Evolutionary conservation across 169 alveolate species (phyloP).

Genomic region (Toxoplasma gondii): DNA sequence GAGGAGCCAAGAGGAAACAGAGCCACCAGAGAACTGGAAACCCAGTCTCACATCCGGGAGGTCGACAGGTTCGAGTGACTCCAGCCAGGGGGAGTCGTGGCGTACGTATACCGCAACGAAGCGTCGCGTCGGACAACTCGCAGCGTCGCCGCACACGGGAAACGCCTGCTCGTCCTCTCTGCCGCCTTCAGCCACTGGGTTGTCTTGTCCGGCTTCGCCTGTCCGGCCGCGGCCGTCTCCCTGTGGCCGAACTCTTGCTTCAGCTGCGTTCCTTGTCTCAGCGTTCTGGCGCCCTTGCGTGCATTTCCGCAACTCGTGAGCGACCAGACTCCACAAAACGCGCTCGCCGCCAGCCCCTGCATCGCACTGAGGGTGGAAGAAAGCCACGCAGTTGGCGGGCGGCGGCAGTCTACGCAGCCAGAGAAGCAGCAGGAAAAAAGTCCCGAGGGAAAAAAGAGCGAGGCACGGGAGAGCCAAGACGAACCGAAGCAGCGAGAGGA

Average conservation of each 20-base stretch:
- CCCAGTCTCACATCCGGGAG: not conserved
- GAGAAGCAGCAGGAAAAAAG: not conserved
- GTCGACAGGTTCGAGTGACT: not conserved
- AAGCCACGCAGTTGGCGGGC: not conserved
- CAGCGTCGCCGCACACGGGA: not conserved
- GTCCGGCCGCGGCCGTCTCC: not conserved
- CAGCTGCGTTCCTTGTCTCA: not conserved
- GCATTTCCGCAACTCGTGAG: conserved; percentile 18
- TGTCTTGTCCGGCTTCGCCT: not conserved
- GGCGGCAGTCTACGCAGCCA: not conserved
- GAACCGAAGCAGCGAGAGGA: not conserved
- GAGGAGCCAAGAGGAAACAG: not conserved
- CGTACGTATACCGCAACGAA: conserved; percentile 42
- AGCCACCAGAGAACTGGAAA: not conserved
- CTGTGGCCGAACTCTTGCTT: not conserved
- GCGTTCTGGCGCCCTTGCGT: not conserved
- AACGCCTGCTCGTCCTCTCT: not conserved
- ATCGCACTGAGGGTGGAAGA: not conserved
- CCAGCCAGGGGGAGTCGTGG: conserved; percentile 40
- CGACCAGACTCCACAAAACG: conserved; percentile 35
- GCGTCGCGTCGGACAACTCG: not conserved
- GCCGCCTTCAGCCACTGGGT: not conserved
- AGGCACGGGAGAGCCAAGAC: not conserved
- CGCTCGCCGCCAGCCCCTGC: conserved; percentile 52
- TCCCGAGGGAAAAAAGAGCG: not conserved